Conservation (phyloP, 116 monocot species). For the Posidonia oceanica region DNA sequence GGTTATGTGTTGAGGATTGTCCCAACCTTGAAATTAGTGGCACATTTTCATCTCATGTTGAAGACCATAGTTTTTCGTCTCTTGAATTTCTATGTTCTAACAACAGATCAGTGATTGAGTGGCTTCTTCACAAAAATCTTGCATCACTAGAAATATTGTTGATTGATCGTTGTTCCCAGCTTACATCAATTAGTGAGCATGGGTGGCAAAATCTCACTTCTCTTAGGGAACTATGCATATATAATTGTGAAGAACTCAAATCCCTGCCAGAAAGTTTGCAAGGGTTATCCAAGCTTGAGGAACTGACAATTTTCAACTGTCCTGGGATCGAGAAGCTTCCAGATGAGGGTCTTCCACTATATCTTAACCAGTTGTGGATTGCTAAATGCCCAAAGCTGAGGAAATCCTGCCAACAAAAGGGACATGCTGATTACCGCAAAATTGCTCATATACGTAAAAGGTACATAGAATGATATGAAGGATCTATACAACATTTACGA, state of each 20-base stretch:
- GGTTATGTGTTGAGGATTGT: neutral
- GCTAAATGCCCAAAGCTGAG: neutral
- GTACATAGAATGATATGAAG: too few relatives aligned
- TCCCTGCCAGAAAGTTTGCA: neutral
- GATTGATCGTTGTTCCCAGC: neutral
- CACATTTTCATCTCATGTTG: too few relatives aligned
- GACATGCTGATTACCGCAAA: neutral
- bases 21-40: neutral
- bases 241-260: neutral
- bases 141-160: neutral
- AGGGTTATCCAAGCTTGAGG: too few relatives aligned
- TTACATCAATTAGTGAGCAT: neutral
- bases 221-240: neutral
- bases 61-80: too few relatives aligned
- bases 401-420: neutral
- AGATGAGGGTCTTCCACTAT: neutral
- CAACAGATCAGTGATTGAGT: neutral
- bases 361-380: neutral
- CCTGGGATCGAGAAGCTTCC: neutral
- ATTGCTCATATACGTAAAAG: too few relatives aligned
- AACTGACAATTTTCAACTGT: too few relatives aligned
- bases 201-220: neutral
- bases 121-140: neutral
- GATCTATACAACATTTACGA: too few relatives aligned
- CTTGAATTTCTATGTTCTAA: too few relatives aligned